These are phyloP conservation scores for Senna tora DNA, from an alignment of 306 rosid species.

Conservation along the genomic window DNA sequence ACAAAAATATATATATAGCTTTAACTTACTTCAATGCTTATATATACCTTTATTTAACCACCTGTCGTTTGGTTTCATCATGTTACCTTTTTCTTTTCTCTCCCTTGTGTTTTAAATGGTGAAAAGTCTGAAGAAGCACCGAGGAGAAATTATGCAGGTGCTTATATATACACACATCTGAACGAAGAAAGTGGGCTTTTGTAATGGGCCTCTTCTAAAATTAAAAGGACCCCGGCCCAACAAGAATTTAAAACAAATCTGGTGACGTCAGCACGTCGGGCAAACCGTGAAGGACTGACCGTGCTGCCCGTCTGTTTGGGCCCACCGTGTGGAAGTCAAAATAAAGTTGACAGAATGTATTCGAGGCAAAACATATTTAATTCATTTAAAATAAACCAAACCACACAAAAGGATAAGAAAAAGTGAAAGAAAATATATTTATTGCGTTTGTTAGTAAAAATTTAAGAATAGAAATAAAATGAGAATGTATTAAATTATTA, in stretches of 20 bases:
- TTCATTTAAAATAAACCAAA: no score
- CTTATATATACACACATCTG: neutral
- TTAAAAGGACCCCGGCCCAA: constrained; percentile 67
- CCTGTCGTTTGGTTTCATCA: constrained; percentile 53
- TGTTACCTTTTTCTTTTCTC: constrained; percentile 16
- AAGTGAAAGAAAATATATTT: no score
- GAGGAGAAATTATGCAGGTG: neutral
- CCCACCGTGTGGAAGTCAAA: neutral
- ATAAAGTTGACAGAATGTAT: no score
- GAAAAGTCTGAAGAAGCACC: constrained; percentile 33
- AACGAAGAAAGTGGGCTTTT: constrained; percentile 58
- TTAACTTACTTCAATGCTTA: constrained; percentile 27
- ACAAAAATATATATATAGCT: no score
- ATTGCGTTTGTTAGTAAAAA: no score
- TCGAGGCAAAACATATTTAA: no score
- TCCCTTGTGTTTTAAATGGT: no score
- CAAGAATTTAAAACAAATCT: constrained; percentile 45
- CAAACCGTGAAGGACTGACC: constrained; percentile 11
- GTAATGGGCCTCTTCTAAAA: constrained; percentile 49
- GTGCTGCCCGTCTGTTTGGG: constrained; percentile 27
- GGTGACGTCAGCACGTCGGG: constrained; percentile 36
- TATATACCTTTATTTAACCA: constrained; percentile 55
- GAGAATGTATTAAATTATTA: no score
- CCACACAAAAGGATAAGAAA: no score
- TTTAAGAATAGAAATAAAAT: no score